These are phyloP conservation scores for Skeletonema tropicum DNA, from an alignment of 108 stramenopile species.

Conservation along the genomic window DNA sequence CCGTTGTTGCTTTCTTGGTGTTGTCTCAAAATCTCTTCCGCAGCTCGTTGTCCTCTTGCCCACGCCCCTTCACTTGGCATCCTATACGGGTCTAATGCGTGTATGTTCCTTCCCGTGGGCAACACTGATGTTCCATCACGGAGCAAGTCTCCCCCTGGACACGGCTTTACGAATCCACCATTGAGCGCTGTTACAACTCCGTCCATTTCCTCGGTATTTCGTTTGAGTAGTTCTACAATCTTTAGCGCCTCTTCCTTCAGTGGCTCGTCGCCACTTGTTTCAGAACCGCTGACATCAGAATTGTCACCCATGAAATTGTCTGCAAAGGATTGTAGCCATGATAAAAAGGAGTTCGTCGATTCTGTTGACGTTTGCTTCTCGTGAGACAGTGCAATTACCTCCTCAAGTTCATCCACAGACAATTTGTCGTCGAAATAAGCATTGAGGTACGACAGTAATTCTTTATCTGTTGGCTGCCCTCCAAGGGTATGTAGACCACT, in stretches of 20 bases:
- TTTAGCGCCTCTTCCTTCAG: slow-evolving; percentile 54
- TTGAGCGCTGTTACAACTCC: slow-evolving; percentile 62
- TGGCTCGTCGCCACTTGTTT: slow-evolving; percentile 7
- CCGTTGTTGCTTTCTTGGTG: slow-evolving; percentile 66
- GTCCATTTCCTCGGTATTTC: slow-evolving; percentile 77
- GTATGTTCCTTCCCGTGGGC: slow-evolving; percentile 85
- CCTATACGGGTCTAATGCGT: slow-evolving; percentile 86
- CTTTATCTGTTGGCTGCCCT: slow-evolving; percentile 53
- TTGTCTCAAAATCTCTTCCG: slow-evolving; percentile 76
- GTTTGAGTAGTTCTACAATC: slow-evolving; percentile 59
- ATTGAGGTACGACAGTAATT: slow-evolving; percentile 58
- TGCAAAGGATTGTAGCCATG: slow-evolving; percentile 32
- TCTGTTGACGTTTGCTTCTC: slow-evolving; percentile 4
- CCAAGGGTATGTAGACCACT: slow-evolving; percentile 73
- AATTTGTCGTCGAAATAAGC: slow-evolving; percentile 64
- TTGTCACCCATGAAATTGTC: slow-evolving; percentile 24
- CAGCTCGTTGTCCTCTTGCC: slow-evolving; percentile 71
- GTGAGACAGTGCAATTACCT: slow-evolving; percentile 20
- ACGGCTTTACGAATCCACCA: slow-evolving; percentile 75
- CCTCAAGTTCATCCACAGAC: slow-evolving; percentile 48
- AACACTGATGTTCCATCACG: slow-evolving; percentile 79
- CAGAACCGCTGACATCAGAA: not conserved
- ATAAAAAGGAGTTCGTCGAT: slow-evolving; percentile 15
- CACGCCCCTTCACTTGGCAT: slow-evolving; percentile 86
- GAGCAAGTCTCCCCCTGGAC: slow-evolving; percentile 80